Evolutionary conservation across 2,329 filamentous ascomycete genomes (phyloP), one percentile per base, ranked within the genome.

Genomic region (Penicillium rolfsii): DNA sequence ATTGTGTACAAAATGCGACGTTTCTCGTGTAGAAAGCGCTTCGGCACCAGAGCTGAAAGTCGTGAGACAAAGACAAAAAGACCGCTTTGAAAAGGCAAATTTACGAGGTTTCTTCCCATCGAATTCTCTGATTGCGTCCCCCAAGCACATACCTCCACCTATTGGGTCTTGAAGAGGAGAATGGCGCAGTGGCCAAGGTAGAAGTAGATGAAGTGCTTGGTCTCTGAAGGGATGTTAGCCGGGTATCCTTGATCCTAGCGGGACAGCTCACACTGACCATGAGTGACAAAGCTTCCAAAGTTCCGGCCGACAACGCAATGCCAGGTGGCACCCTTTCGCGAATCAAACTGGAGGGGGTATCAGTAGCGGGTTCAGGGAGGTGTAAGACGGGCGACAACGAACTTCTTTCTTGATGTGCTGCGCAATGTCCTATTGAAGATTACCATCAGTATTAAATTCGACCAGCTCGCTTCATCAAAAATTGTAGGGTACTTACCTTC

Each of bases 171-270:
- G 88, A 98, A 99, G 56, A 99, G 88, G 59, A 99, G 86, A 76
- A 99, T 98, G 62, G 95, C 95, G 79, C 93, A 97, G 84, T 98
- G 95, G 57, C 95, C 95, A 62, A 99, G 90, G 83, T 99, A 99
- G 83, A 99, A 99, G 83, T 99, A 99, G 78, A 99, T 97, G 83
- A 99, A 99, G 81, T 99, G 95, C 83, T 98, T 98, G 30, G 95
- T 98, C 80, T 98, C 95, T 97, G 81, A 38, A 14, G 38, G 40
- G 45, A 8, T 3, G 49, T 59, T 24, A 65, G 73, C 58, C 56
- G 56, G 14, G 24, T 19, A 40, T 50, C 16, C 24, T 41, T n/a
- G 26, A 14, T 9, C 8, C 12, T 11, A n/a, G 28, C 48, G 4
- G 7, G 33, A 12, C n/a, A 52, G 3, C 6, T 12, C 24, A 36